Percentiles rank a stretch among this genome's conserved stretches.
Evolutionary conservation across 1,284 basidiomycete species (phyloP).

Genomic region (Leccinum pachyderme): DNA sequence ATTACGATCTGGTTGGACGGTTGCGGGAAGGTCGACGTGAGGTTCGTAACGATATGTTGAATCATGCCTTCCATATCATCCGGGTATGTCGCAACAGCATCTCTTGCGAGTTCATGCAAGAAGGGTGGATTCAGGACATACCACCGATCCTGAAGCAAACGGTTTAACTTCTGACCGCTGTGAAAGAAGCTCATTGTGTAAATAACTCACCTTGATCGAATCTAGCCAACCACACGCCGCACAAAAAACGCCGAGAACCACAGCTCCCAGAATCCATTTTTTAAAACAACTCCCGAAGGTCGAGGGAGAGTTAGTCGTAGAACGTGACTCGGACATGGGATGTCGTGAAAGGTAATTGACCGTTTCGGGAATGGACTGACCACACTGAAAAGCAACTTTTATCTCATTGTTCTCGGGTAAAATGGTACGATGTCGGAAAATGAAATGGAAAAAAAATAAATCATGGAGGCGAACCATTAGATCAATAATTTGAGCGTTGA

Average conservation of each 20-base stretch:
- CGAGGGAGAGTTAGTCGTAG: background rate
- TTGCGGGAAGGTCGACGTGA: slow-evolving; percentile 64
- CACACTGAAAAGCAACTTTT: background rate
- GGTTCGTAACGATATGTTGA: slow-evolving; percentile 71
- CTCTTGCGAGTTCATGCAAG: slow-evolving; percentile 67
- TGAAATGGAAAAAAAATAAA: background rate
- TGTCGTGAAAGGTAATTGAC: background rate
- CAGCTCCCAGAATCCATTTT: slow-evolving; percentile 50
- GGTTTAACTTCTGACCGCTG: background rate
- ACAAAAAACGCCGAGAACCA: slow-evolving; percentile 40
- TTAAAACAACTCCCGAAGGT: slow-evolving; percentile 10
- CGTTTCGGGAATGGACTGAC: background rate
- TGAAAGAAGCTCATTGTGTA: background rate
- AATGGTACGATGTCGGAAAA: background rate
- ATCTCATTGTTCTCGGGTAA: background rate
- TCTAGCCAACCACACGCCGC: slow-evolving; percentile 51
- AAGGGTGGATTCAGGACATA: slow-evolving; percentile 71
- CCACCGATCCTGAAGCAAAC: slow-evolving; percentile 45
- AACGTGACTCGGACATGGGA: slow-evolving; percentile 18
- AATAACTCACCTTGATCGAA: slow-evolving; percentile 48
- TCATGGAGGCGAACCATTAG: background rate
- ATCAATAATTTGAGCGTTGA: too few species aligned
- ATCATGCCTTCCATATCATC: slow-evolving; percentile 71
- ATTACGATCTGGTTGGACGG: slow-evolving; percentile 46
- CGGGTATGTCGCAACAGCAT: slow-evolving; percentile 64